phyloP scores from a whole-genome alignment of 768 basidiomycete genomes.

The Mycena amicta region DNA sequence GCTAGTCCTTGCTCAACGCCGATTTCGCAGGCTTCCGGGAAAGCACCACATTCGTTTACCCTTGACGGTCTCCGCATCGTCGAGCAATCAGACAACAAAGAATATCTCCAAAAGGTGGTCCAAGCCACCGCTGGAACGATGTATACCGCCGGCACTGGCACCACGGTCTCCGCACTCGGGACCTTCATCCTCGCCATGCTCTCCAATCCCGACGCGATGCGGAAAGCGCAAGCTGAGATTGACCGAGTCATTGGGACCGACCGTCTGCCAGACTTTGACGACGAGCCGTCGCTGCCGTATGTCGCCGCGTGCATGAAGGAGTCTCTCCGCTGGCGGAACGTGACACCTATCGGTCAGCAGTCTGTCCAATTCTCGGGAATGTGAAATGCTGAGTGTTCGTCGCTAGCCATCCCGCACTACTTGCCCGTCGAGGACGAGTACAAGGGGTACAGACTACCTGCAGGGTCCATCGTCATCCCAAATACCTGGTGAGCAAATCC shows the following conservation, averaged over 20 bases:
- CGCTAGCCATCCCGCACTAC: slow-evolving; percentile 11
- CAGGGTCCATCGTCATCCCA: slow-evolving; percentile 30
- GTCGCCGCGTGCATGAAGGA: slow-evolving; percentile 40
- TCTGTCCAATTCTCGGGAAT: neutral
- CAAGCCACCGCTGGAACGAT: slow-evolving; percentile 2
- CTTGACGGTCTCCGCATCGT: slow-evolving; percentile 3
- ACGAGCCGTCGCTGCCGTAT: slow-evolving; percentile 36
- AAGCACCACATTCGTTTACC: slow-evolving; percentile 9
- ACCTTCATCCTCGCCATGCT: slow-evolving; percentile 42
- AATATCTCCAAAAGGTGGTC: slow-evolving; percentile 9
- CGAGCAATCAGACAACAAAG: slow-evolving; percentile 1
- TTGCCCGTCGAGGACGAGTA: slow-evolving; percentile 28
- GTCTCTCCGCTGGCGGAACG: slow-evolving; percentile 37
- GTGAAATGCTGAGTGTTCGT: neutral
- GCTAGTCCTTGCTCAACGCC: too few relatives aligned
- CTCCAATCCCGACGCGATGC: slow-evolving; percentile 37
- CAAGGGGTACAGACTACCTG: slow-evolving; percentile 31
- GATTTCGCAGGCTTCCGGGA: slow-evolving; percentile 34
- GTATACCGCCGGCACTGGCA: slow-evolving; percentile 32
- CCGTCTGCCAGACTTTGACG: slow-evolving; percentile 38
- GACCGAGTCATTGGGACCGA: slow-evolving; percentile 35
- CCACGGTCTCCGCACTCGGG: slow-evolving; percentile 36
- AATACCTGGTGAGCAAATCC: slow-evolving; percentile 30
- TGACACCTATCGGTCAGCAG: slow-evolving; percentile 36
- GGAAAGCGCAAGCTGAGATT: slow-evolving; percentile 41